Evolutionary conservation across 768 basidiomycete genomes (phyloP), one percentile per base, ranked within the genome.

Genomic region (Cystoderma amianthinum): DNA sequence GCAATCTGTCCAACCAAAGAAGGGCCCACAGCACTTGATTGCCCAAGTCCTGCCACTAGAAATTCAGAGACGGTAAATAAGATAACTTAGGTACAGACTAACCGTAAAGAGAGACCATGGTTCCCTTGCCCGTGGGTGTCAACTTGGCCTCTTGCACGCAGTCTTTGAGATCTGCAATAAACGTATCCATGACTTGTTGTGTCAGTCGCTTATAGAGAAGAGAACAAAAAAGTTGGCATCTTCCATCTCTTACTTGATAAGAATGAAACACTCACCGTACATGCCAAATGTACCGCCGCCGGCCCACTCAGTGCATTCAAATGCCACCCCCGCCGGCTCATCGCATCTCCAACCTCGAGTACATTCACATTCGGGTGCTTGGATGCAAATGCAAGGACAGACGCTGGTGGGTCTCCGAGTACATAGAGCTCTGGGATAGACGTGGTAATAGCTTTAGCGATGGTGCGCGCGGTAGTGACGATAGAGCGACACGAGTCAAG

Each of bases 101-200:
- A 93, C 93, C 93, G 54, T 96, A 98, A 10, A 98, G 57, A 11
- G 83, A 74, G 3, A 96, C 91, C 92, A 97, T 94, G 21, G 78
- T 78, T 5, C 95, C 95, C 53, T 82, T 76, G 4, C 84, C 83
- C 21, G 68, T 65, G 0, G 86, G 81, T 13, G 67, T 62, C 20
- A 64, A 44, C 57, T 82, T 87, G 16, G 89, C 83, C 43, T 86
- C 81, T 33, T 67, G 63, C 5, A 99, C 78, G 0, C 81, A 71
- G 36, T 81, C 81, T 55, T 84, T 85, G 48, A 99, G 69, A 53
- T 98, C 95, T 11, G 76, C 73, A 39, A 98, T 71, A 54, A 99
- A 85, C 30, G 73, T 75, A 46, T 91, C 88, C 32, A 85, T 78
- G 43, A 71, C 67, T 1, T 73, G 63, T 6, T 94, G 72, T n/a